A percentile compares a stretch with the other conserved stretches of the same genome.
Evolutionary conservation across 345 rosid species (phyloP).

Genomic region (Raphanus sativus): DNA sequence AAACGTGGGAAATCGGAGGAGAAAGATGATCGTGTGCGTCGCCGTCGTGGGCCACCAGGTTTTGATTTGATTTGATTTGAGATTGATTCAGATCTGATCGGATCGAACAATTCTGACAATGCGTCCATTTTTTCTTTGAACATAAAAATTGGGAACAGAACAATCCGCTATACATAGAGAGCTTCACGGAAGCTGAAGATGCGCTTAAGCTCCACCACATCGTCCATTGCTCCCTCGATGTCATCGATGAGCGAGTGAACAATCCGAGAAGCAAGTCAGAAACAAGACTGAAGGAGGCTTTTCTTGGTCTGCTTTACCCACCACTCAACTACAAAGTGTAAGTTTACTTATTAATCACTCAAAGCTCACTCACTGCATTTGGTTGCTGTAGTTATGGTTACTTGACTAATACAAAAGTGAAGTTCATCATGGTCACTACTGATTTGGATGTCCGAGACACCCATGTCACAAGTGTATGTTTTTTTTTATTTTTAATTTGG

Average conservation of each 20-base stretch:
- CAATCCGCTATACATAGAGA: conserved; percentile 87
- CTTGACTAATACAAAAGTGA: conserved; percentile 89
- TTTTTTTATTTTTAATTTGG: not conserved
- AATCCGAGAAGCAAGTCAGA: conserved; percentile 77
- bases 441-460: conserved; percentile 83
- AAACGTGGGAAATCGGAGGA: conserved; percentile 14
- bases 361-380: not conserved
- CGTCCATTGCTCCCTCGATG: conserved; percentile 75
- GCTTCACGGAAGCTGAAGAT: conserved; percentile 88
- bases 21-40: conserved; percentile 83
- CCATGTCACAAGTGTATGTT: conserved; percentile 79
- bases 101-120: not conserved
- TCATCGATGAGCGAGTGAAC: conserved; percentile 72
- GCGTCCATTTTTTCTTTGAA: too few relatives aligned
- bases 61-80: not conserved
- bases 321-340: conserved; percentile 89
- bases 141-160: conserved; percentile 42
- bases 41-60: conserved; percentile 94
- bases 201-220: conserved; percentile 90
- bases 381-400: conserved; percentile 60
- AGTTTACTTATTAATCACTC: conserved; percentile 31
- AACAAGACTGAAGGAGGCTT: conserved; percentile 73
- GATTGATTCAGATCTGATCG: not conserved
- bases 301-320: conserved; percentile 83
- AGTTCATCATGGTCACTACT: conserved; percentile 74